Conservation (phyloP, 1,284 basidiomycete genomes). For the Volvariella volvacea region DNA sequence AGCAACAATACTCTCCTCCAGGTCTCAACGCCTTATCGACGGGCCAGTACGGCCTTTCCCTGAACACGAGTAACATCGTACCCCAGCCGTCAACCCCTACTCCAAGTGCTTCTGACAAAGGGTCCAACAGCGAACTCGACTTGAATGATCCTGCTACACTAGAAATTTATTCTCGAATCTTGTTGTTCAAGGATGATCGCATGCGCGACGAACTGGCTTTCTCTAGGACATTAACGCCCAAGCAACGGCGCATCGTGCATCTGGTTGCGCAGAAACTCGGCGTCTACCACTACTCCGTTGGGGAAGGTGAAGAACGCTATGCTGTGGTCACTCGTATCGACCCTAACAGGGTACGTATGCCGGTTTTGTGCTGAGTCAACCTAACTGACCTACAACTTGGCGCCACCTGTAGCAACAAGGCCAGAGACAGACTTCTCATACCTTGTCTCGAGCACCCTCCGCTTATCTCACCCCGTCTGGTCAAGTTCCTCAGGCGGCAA, state of each 20-base stretch:
- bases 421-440: constrained; percentile 41
- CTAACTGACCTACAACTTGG: no score
- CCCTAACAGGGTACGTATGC: constrained; percentile 62
- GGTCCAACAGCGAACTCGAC: constrained; percentile 71
- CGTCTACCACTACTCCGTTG: constrained; percentile 90
- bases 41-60: constrained; percentile 48
- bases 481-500: constrained; percentile 34
- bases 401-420: constrained; percentile 28
- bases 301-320: constrained; percentile 88
- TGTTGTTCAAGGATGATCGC: constrained; percentile 96
- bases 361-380: no score
- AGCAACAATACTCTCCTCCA: constrained; percentile 52
- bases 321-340: constrained; percentile 89
- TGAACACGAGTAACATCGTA: constrained; percentile 35
- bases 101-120: constrained; percentile 54
- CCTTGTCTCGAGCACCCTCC: constrained; percentile 69
- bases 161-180: constrained; percentile 94
- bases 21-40: constrained; percentile 52
- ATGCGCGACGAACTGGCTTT: constrained; percentile 98
- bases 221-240: constrained; percentile 77
- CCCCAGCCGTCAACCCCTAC: constrained; percentile 44
- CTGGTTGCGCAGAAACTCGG: constrained; percentile 94
- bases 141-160: constrained; percentile 93
- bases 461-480: constrained; percentile 58
- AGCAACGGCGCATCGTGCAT: constrained; percentile 91